Conservation (phyloP, 768 basidiomycete species). For the Heimioporus sp. region DNA sequence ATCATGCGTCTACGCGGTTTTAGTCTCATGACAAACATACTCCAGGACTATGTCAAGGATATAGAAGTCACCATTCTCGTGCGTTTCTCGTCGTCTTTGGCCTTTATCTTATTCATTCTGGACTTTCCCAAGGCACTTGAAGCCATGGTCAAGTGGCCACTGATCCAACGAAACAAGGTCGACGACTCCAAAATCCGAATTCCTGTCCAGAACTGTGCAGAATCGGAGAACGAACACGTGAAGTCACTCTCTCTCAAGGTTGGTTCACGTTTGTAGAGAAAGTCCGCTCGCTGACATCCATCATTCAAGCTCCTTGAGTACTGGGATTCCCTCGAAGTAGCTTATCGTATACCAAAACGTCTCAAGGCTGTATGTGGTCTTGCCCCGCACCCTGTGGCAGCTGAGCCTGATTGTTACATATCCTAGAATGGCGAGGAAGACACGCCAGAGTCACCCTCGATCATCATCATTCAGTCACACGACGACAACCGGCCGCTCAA, state of each 20-base stretch:
- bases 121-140: slow-evolving; percentile 48
- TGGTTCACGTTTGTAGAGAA: slow-evolving; percentile 6
- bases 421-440: slow-evolving; percentile 34
- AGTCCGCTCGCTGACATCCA: background rate
- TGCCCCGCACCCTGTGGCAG: background rate
- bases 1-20: slow-evolving; percentile 93
- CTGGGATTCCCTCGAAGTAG: slow-evolving; percentile 77
- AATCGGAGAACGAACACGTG: slow-evolving; percentile 55
- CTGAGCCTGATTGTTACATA: background rate
- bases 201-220: slow-evolving; percentile 54
- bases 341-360: slow-evolving; percentile 85
- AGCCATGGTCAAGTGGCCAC: slow-evolving; percentile 75
- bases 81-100: slow-evolving; percentile 24
- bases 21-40: slow-evolving; percentile 84
- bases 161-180: slow-evolving; percentile 87
- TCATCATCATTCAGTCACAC: slow-evolving; percentile 20
- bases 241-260: slow-evolving; percentile 65
- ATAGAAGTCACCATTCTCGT: slow-evolving; percentile 70
- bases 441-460: slow-evolving; percentile 9
- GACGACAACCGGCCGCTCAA: slow-evolving; percentile 32
- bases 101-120: background rate
- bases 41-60: slow-evolving; percentile 75
- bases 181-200: slow-evolving; percentile 76
- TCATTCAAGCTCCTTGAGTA: slow-evolving; percentile 62
- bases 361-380: slow-evolving; percentile 37